These are phyloP conservation scores for Leptodermis oblonga DNA, from an alignment of 257 asterid genomes.

Conservation along the genomic window DNA sequence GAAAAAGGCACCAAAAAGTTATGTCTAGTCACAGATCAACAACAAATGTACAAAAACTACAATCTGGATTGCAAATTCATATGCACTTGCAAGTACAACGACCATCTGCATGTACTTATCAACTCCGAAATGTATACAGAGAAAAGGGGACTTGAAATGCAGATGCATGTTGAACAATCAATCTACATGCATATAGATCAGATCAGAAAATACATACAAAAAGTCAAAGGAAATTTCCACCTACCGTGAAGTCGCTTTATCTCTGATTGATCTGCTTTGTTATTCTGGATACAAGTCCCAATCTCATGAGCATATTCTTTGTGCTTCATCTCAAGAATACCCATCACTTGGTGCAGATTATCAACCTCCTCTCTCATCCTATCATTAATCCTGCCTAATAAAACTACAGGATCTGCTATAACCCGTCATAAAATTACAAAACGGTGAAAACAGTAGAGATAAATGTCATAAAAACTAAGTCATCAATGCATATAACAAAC, in stretches of 20 bases:
- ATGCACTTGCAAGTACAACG: not conserved
- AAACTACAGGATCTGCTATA: conserved; percentile 53
- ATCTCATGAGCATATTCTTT: conserved; percentile 66
- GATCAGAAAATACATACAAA: not conserved
- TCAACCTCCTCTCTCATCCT: conserved; percentile 66
- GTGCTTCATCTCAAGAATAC: conserved; percentile 61
- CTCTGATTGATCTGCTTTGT: conserved; percentile 66
- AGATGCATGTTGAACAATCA: conserved; percentile 1
- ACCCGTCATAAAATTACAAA: conserved; percentile 13
- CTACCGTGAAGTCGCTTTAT: conserved; percentile 72
- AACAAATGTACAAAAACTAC: not conserved
- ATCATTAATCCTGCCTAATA: conserved; percentile 58
- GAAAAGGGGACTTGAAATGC: too few species aligned
- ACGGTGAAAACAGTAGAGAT: not conserved
- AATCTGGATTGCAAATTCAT: not conserved
- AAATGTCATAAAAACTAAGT: not conserved
- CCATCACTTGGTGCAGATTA: conserved; percentile 50
- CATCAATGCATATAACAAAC: not conserved
- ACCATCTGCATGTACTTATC: not conserved
- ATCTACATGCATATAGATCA: not conserved
- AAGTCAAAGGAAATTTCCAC: conserved; percentile 11
- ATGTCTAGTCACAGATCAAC: not conserved
- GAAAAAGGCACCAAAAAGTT: not conserved
- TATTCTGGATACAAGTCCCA: conserved; percentile 53
- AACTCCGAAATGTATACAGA: not conserved